Evolutionary conservation across 208 protist species (phyloP), one percentile per base, ranked within the genome.

Genomic region (Jaenimonas drosophilae): DNA sequence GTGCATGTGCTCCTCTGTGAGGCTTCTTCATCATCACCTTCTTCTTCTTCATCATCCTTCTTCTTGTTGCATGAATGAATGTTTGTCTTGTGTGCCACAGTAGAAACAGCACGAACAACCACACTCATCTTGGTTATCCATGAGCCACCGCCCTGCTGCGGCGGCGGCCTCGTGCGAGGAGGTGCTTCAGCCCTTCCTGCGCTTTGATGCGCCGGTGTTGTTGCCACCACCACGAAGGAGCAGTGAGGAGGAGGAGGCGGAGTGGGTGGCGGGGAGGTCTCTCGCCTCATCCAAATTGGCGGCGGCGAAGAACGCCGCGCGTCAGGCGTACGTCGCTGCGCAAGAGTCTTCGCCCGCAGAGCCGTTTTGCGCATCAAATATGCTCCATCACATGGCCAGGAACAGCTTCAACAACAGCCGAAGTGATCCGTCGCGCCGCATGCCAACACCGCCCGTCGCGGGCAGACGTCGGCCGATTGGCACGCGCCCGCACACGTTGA

Each of bases 281-380:
- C 50, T 65, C 29, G 29, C 61, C 19, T 53, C 51, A 1, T 47
- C 54, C 4, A 38, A 50, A 17, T 43, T 64, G 11, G 51, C 49
- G 20, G 56, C 57, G 3, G 57, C 44, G 1, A 61, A 64, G 50
- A 30, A 52, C 9, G 52, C 63, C 5, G 59, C 72, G 5, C 58
- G 61, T 0, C 41, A 62, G 20, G 36, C 37, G 2, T 58, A 42
- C 26, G 32, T 54, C 4, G 40, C 34, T n/a, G 16, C 46, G 2
- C 25, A 62, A 16, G 26, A 12, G 14, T n/a, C 29, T 21, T 3
- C 17, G 11, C 52, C 42, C 2, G 14, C 31, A 32, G 34, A 30
- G 47, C 2, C 34, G 12, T 14, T n/a, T 9, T 12, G 29, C 19
- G 3, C 40, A 3, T 4, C 19, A 6, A 6, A 20, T 25, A 19